Evolutionary conservation across 2,329 filamentous ascomycete genomes (phyloP).

Genomic region (Cercospora sp.): DNA sequence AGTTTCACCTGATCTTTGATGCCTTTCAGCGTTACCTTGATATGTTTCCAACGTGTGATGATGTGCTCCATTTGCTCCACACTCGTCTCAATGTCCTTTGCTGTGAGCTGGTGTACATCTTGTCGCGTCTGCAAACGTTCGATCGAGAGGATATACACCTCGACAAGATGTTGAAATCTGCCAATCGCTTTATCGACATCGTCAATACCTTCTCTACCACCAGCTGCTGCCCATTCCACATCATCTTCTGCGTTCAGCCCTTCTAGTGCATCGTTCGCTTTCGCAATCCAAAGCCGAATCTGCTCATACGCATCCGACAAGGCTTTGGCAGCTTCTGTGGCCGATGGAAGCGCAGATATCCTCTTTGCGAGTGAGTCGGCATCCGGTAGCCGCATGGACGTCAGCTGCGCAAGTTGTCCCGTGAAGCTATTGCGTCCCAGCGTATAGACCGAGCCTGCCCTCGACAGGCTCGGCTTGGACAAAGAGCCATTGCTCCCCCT

Average conservation of each 20-base stretch:
- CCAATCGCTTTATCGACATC: slow-evolving; percentile 69
- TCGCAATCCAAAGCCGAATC: slow-evolving; percentile 90
- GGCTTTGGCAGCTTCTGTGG: slow-evolving; percentile 77
- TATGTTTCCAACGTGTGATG: slow-evolving; percentile 77
- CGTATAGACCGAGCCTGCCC: slow-evolving; percentile 88
- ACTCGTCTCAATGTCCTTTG: slow-evolving; percentile 70
- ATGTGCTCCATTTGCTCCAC: slow-evolving; percentile 89
- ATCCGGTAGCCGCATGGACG: slow-evolving; percentile 83
- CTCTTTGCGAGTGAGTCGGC: slow-evolving; percentile 78
- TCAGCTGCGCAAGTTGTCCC: slow-evolving; percentile 88
- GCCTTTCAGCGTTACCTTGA: slow-evolving; percentile 71
- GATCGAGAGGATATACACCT: slow-evolving; percentile 91
- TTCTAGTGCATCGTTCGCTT: slow-evolving; percentile 83
- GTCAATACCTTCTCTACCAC: slow-evolving; percentile 76
- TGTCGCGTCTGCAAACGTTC: slow-evolving; percentile 79
- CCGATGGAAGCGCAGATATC: slow-evolving; percentile 81
- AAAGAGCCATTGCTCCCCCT: slow-evolving; percentile 56
- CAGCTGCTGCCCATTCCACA: slow-evolving; percentile 92
- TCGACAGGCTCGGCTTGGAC: slow-evolving; percentile 59
- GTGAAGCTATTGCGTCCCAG: slow-evolving; percentile 89
- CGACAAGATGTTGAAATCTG: slow-evolving; percentile 84
- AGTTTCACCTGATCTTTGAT: slow-evolving; percentile 92
- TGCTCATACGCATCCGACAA: slow-evolving; percentile 86
- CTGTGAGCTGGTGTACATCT: slow-evolving; percentile 71
- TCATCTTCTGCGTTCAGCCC: slow-evolving; percentile 94